A percentile compares a stretch with the other conserved stretches of the same genome.
Conservation (phyloP, 2,329 filamentous ascomycete genomes). For the Rachicladosporium sp. region DNA sequence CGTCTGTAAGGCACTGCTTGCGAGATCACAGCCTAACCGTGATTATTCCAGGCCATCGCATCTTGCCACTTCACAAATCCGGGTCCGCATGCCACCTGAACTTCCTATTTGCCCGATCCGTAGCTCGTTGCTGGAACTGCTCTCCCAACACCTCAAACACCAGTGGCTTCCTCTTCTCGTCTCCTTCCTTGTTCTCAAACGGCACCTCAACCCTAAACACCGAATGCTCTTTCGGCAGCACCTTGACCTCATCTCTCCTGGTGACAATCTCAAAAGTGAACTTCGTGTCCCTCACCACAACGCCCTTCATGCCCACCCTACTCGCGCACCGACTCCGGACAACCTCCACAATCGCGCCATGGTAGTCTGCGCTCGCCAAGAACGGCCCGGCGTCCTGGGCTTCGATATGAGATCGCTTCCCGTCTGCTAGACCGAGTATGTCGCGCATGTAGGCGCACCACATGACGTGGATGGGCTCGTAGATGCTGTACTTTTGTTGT, state of each 20-base stretch:
- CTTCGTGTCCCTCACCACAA: constrained; percentile 79
- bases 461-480: constrained; percentile 61
- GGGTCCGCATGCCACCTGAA: constrained; percentile 75
- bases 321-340: constrained; percentile 69
- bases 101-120: constrained; percentile 80
- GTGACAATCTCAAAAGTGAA: constrained; percentile 81
- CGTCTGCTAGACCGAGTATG: constrained; percentile 46
- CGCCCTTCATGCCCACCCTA: constrained; percentile 71
- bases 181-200: constrained; percentile 19
- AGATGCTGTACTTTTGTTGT: constrained; percentile 61
- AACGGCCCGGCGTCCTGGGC: constrained; percentile 54
- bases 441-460: constrained; percentile 83
- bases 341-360: constrained; percentile 74
- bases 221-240: constrained; percentile 80
- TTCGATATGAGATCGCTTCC: constrained; percentile 37
- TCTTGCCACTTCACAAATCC: constrained; percentile 28
- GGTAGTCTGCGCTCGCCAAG: constrained; percentile 76
- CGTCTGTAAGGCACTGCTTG: too few species aligned
- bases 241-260: constrained; percentile 54
- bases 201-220: constrained; percentile 68
- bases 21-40: too few species aligned
- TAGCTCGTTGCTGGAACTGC: constrained; percentile 70
- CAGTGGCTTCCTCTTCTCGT: constrained; percentile 35
- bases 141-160: constrained; percentile 79
- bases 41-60: too few species aligned